Evolutionary conservation across 139 green algal genomes (phyloP).

Genomic region (Chlamydomonas urium): DNA sequence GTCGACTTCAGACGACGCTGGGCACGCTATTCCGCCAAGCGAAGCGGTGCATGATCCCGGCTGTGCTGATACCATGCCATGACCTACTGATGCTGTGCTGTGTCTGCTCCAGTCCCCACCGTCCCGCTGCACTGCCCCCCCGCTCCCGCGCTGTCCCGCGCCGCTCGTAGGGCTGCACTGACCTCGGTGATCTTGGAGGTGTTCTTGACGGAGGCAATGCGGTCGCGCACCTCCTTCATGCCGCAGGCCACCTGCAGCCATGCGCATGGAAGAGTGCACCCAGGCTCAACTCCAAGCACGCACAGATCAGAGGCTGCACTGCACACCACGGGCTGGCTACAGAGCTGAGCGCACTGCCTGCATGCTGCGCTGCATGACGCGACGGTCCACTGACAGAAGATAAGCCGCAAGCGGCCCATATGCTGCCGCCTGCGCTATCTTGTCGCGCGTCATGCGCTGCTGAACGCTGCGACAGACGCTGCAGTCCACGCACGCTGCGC

Average conservation of each 20-base stretch:
- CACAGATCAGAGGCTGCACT: too few species aligned
- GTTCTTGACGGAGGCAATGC: constrained; percentile 96
- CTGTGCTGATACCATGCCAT: too few species aligned
- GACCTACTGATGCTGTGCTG: too few species aligned
- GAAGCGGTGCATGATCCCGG: too few species aligned
- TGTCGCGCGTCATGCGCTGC: not conserved
- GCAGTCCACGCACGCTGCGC: not conserved
- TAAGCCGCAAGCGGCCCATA: not conserved
- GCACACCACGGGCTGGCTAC: too few species aligned
- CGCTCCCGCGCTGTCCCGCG: too few species aligned
- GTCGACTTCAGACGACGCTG: too few species aligned
- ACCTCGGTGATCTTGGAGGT: constrained; percentile 97
- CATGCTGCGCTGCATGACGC: not conserved
- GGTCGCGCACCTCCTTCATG: constrained; percentile 89
- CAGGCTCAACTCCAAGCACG: not conserved
- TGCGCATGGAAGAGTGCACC: not conserved
- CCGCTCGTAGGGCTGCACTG: too few species aligned
- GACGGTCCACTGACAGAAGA: not conserved
- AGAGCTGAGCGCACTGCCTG: not conserved
- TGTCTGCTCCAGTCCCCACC: too few species aligned
- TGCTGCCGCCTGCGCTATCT: not conserved
- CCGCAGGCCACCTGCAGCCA: constrained; percentile 44
- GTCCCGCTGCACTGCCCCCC: too few species aligned
- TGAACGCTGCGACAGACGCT: too few species aligned
- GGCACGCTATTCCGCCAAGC: too few species aligned